These are phyloP conservation scores for Aspergillus hortae DNA, from an alignment of 2,329 filamentous ascomycete genomes.

Conservation along the genomic window DNA sequence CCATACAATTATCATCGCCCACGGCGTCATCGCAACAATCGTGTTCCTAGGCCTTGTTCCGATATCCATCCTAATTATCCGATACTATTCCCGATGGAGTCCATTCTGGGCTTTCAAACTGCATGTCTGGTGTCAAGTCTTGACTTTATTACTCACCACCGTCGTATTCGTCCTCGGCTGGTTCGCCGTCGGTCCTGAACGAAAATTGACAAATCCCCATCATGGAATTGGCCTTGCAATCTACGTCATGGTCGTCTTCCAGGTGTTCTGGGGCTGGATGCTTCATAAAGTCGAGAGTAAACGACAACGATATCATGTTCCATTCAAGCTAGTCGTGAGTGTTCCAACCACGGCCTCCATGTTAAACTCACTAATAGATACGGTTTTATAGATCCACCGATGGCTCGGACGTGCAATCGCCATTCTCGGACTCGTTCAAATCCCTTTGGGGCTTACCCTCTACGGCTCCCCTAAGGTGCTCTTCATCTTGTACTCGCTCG, in stretches of 20 bases:
- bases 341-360: not conserved
- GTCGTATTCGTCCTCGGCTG: slow-evolving; percentile 60
- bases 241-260: slow-evolving; percentile 58
- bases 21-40: slow-evolving; percentile 59
- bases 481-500: slow-evolving; percentile 82
- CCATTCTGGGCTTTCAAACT: slow-evolving; percentile 55
- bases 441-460: slow-evolving; percentile 82
- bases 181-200: slow-evolving; percentile 59
- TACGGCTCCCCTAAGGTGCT: slow-evolving; percentile 84
- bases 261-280: slow-evolving; percentile 57
- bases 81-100: slow-evolving; percentile 56
- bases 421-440: slow-evolving; percentile 78
- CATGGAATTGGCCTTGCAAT: slow-evolving; percentile 64
- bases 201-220: slow-evolving; percentile 63
- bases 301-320: slow-evolving; percentile 52
- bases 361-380: not conserved
- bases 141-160: slow-evolving; percentile 59
- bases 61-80: slow-evolving; percentile 56
- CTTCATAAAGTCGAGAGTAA: slow-evolving; percentile 53
- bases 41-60: slow-evolving; percentile 61
- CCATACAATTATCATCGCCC: slow-evolving; percentile 55
- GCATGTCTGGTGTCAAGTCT: slow-evolving; percentile 62
- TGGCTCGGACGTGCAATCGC: slow-evolving; percentile 79
- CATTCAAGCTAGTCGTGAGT: slow-evolving; percentile 57
- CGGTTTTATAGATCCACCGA: slow-evolving; percentile 69